phyloP scores from a whole-genome alignment of 192 early-diverging fungal species.

The Coemansia sp. region DNA sequence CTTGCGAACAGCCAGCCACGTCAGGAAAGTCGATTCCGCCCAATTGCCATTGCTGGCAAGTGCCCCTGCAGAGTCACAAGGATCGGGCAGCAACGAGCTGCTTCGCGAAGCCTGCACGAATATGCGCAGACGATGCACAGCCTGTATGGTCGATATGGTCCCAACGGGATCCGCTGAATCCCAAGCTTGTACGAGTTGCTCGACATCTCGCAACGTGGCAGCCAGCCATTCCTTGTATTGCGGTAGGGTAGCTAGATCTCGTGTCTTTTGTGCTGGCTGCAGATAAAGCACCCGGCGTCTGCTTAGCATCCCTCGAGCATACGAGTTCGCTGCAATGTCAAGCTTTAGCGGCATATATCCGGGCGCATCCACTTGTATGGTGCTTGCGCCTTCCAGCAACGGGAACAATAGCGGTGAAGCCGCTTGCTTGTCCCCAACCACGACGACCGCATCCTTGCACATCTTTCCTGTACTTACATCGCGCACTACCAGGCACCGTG shows the following conservation, averaged over 20 bases:
- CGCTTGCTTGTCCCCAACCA: conserved; percentile 1
- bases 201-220: neutral
- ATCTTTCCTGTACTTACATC: conserved; percentile 25
- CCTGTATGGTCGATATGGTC: conserved; percentile 3
- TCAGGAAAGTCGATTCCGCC: conserved; percentile 25
- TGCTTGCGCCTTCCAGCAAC: conserved; percentile 4
- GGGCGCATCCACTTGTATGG: conserved; percentile 17
- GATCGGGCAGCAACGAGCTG: too few relatives aligned
- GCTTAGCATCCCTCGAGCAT: neutral
- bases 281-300: conserved; percentile 27
- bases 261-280: conserved; percentile 12
- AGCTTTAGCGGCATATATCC: conserved; percentile 30
- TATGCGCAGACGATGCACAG: conserved; percentile 21
- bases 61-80: too few relatives aligned
- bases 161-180: neutral
- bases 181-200: conserved; percentile 1
- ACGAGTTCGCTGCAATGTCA: conserved; percentile 6
- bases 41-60: conserved; percentile 4
- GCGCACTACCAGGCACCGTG: conserved; percentile 43
- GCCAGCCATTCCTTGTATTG: conserved; percentile 26
- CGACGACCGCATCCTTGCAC: conserved; percentile 21
- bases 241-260: neutral
- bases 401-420: conserved; percentile 23
- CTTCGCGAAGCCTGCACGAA: conserved; percentile 15
- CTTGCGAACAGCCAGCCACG: conserved; percentile 25